Conservation (phyloP, 441 rosid species). For the Rhodomyrtus psidioides region DNA sequence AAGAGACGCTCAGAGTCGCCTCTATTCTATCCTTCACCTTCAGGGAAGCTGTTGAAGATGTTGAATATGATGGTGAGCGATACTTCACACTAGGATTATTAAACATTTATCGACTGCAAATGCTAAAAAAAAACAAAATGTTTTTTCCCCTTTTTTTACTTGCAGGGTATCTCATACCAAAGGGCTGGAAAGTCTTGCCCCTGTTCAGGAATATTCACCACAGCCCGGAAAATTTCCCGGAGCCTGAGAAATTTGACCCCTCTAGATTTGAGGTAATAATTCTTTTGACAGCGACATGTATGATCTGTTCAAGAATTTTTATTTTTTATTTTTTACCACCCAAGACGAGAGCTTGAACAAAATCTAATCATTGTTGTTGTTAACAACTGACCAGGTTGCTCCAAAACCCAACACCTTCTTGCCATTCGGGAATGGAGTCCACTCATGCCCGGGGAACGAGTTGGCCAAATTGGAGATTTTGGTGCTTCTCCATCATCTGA, state of each 20-base stretch:
- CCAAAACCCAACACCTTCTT: constrained; percentile 86
- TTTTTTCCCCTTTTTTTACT: not conserved
- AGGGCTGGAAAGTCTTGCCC: constrained; percentile 97
- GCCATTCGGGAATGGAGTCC: constrained; percentile 93
- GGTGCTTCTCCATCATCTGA: constrained; percentile 79
- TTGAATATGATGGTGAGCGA: constrained; percentile 71
- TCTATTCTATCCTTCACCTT: constrained; percentile 90
- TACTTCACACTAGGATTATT: not conserved
- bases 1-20: constrained; percentile 85
- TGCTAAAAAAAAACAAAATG: not conserved
- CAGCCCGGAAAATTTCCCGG: constrained; percentile 58
- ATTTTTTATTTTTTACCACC: not conserved
- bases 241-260: constrained; percentile 95
- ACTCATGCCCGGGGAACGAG: constrained; percentile 94
- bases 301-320: not conserved
- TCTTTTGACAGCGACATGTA: not conserved
- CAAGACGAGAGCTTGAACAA: not conserved
- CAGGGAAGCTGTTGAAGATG: constrained; percentile 95
- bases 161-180: constrained; percentile 85
- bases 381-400: constrained; percentile 37
- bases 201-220: constrained; percentile 96
- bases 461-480: constrained; percentile 82
- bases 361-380: not conserved
- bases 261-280: constrained; percentile 76
- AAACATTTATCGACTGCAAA: not conserved